A percentile compares a stretch with the other conserved stretches of the same genome.
phyloP scores from a whole-genome alignment of 306 rosid species.

The Glycine soja region DNA sequence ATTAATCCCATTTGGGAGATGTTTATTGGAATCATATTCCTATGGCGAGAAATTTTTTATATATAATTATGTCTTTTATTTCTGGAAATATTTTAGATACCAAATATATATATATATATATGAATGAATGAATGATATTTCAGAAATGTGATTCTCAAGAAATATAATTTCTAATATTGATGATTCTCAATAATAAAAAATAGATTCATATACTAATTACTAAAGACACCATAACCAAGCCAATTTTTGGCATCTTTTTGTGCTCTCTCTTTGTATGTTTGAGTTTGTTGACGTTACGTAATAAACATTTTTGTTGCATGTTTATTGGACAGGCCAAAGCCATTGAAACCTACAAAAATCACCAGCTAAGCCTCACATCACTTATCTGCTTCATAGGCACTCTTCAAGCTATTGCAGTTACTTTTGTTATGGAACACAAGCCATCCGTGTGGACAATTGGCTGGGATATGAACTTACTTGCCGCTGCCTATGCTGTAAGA shows the following conservation, averaged over 20 bases:
- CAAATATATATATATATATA: too few relatives aligned
- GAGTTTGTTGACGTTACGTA: not conserved
- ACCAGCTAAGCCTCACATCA: conserved; percentile 78
- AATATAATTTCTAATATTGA: too few relatives aligned
- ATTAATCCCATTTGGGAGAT: too few relatives aligned
- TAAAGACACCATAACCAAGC: not conserved
- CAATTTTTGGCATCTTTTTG: not conserved
- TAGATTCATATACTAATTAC: too few relatives aligned
- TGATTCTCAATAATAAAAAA: too few relatives aligned
- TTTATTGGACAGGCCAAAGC: conserved; percentile 65
- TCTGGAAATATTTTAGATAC: too few relatives aligned
- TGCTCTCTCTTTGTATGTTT: not conserved
- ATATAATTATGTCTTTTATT: too few relatives aligned
- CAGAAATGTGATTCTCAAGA: too few relatives aligned
- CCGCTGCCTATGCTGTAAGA: conserved; percentile 89
- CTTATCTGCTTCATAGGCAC: conserved; percentile 81
- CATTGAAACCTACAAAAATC: conserved; percentile 82
- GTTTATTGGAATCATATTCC: too few relatives aligned
- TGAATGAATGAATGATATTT: too few relatives aligned
- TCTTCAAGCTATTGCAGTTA: conserved; percentile 71
- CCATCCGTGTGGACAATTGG: conserved; percentile 83
- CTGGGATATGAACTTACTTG: conserved; percentile 87
- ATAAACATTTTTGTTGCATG: not conserved
- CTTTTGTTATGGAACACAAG: conserved; percentile 74
- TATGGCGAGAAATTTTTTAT: too few relatives aligned